Evolutionary conservation across 306 rosid species (phyloP), one percentile per base, ranked within the genome.

Genomic region (Cucumis sativus): DNA sequence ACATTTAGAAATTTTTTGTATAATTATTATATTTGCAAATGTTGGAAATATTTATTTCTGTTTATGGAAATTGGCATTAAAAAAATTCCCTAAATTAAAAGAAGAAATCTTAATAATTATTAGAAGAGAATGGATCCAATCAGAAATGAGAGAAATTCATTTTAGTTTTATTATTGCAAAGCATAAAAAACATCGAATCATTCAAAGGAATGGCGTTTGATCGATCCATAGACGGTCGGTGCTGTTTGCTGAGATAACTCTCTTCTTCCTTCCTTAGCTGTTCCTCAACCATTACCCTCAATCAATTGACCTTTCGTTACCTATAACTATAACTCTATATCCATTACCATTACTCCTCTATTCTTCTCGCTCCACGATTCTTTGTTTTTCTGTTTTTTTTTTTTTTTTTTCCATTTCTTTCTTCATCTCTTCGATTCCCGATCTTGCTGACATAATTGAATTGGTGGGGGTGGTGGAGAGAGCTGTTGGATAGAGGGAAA

Each of bases 401-500:
- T 57, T 52, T 23, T 23, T 23, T 23, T 23, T 23, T 23, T 23
- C 59, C 52, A n/a, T 67, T 40, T 20, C 12, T 10, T 7, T 18
- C 7, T 49, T 7, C 77, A 51, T 72, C 77, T 72, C 77, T 51
- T 67, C 54, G 33, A 40, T 67, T n/a, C 2, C 33, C 52, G 52
- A 66, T 66, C 73, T 40, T 40, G 25, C 17, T 67, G 54, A 23
- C 16, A 20, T 69, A 6, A 14, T 30, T 62, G 65, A 62, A 45
- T 43, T 69, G 10, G 33, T 11, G 55, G 35, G 33, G 18, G 74
- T 33, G 47, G 21, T 71, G 40, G 40, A 47, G 41, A 71, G 59
- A 23, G 76, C 60, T 33, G 11, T 54, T 52, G 77, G 61, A 73
- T 5, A 16, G 77, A 73, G 77, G 77, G 77, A 51, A 33, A 18